Percentiles rank a stretch among this genome's conserved stretches.
These are phyloP conservation scores for Ogataea nitratoaversa DNA, from an alignment of 805 yeast species.

Conservation along the genomic window DNA sequence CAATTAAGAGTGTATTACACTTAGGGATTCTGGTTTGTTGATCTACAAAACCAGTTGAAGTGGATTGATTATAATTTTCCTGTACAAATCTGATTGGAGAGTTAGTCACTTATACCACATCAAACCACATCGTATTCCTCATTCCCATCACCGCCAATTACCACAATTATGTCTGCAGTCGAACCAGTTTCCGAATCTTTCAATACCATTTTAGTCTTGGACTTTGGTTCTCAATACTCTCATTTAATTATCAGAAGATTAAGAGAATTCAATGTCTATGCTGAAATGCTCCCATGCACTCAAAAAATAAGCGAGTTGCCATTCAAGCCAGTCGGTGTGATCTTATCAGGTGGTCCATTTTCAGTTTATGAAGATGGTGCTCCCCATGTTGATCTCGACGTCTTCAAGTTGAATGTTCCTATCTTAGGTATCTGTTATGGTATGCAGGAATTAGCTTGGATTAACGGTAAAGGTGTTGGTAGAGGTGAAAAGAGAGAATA, in stretches of 20 bases:
- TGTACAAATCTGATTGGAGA: no score
- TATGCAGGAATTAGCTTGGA: slow-evolving; percentile 99
- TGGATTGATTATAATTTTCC: no score
- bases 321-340: slow-evolving; percentile 96
- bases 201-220: slow-evolving; percentile 95
- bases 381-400: slow-evolving; percentile 95
- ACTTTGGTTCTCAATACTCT: slow-evolving; percentile 97
- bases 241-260: slow-evolving; percentile 95
- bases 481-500: slow-evolving; percentile 98
- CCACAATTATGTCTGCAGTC: slow-evolving; percentile 16
- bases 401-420: slow-evolving; percentile 88
- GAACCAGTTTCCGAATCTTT: slow-evolving; percentile 79
- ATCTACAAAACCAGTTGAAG: no score
- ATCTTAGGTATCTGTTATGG: slow-evolving; percentile 98
- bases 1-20: no score
- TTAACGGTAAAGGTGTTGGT: slow-evolving; percentile 88
- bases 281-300: slow-evolving; percentile 99
- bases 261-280: slow-evolving; percentile 96
- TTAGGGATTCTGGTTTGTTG: no score
- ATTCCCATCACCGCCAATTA: no score
- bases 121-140: no score
- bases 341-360: slow-evolving; percentile 96
- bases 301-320: slow-evolving; percentile 89
- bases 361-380: slow-evolving; percentile 94
- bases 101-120: no score